Percentiles rank a stretch among this genome's conserved stretches.
Conservation (phyloP, 352 stramenopile species). For the Globisporangium cederbergense region DNA sequence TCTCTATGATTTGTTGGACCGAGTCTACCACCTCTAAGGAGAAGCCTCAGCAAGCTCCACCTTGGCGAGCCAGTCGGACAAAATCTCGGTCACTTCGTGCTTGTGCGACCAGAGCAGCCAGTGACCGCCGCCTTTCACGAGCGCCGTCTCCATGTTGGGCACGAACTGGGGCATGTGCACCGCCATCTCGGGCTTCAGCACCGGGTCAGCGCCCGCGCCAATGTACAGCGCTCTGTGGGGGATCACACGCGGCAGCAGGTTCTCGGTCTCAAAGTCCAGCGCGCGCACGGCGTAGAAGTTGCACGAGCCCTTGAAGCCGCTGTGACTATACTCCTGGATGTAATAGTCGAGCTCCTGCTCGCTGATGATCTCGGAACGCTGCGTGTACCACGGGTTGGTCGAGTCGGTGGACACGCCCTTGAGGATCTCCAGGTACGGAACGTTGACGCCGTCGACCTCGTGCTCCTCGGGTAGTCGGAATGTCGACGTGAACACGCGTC, state of each 20-base stretch:
- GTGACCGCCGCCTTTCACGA: slow-evolving; percentile 9
- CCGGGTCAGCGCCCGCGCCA: slow-evolving; percentile 27
- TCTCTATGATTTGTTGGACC: too few relatives aligned
- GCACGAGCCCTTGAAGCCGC: slow-evolving; percentile 30
- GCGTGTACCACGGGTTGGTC: slow-evolving; percentile 28
- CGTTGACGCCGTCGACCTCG: slow-evolving; percentile 11
- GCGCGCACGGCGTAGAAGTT: slow-evolving; percentile 38
- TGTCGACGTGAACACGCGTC: slow-evolving; percentile 31
- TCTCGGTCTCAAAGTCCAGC: slow-evolving; percentile 44
- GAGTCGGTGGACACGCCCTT: slow-evolving; percentile 15
- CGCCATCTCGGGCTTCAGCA: slow-evolving; percentile 48
- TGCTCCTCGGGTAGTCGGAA: slow-evolving; percentile 27
- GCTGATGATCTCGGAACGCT: slow-evolving; percentile 34
- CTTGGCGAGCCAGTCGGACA: slow-evolving; percentile 6
- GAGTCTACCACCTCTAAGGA: too few relatives aligned
- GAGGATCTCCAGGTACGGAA: slow-evolving; percentile 29
- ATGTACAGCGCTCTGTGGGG: slow-evolving; percentile 44
- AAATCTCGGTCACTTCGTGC: slow-evolving; percentile 9
- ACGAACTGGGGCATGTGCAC: slow-evolving; percentile 31
- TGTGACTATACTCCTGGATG: slow-evolving; percentile 30
- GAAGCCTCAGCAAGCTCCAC: neutral
- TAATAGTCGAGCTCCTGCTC: slow-evolving; percentile 47
- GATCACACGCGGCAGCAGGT: slow-evolving; percentile 28
- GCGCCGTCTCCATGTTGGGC: slow-evolving; percentile 11
- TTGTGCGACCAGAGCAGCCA: slow-evolving; percentile 12